phyloP scores from a whole-genome alignment of 495 filamentous ascomycete species.

The Mytilinidion resinicola region DNA sequence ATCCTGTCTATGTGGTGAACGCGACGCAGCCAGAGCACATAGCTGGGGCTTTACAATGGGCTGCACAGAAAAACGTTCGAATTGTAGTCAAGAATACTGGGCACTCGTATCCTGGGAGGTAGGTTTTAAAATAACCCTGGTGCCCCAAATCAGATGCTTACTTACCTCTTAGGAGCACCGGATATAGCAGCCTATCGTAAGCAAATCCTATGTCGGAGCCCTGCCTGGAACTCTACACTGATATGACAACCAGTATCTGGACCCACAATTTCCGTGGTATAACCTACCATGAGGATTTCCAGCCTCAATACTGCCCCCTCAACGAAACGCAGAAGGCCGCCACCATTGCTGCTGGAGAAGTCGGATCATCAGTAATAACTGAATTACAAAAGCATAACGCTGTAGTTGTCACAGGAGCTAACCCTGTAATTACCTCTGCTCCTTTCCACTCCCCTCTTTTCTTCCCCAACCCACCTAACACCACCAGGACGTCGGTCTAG shows the following conservation, averaged over 20 bases:
- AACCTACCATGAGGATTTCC: slow-evolving; percentile 6
- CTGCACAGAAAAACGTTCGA: slow-evolving; percentile 50
- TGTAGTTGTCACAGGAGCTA: slow-evolving; percentile 19
- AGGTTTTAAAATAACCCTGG: background rate
- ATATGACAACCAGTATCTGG: slow-evolving; percentile 20
- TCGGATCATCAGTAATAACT: slow-evolving; percentile 12
- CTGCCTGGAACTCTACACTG: background rate
- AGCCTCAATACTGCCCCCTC: slow-evolving; percentile 14
- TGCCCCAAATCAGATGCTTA: background rate
- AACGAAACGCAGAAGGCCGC: slow-evolving; percentile 14
- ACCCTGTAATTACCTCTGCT: slow-evolving; percentile 1
- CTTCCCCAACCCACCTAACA: background rate
- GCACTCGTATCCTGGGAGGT: slow-evolving; percentile 37
- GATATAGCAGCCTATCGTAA: slow-evolving; percentile 17
- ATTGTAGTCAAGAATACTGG: slow-evolving; percentile 67
- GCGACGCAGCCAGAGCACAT: slow-evolving; percentile 51
- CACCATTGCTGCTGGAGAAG: slow-evolving; percentile 22
- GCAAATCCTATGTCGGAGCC: background rate
- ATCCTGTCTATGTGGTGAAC: slow-evolving; percentile 55
- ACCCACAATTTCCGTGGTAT: slow-evolving; percentile 23
- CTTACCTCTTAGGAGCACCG: slow-evolving; percentile 11
- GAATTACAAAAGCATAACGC: slow-evolving; percentile 11
- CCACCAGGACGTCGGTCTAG: slow-evolving; percentile 6
- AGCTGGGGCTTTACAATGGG: slow-evolving; percentile 56
- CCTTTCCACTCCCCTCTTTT: background rate